phyloP scores from a whole-genome alignment of 2,329 filamentous ascomycete species.

The Hypoxylon sp. region DNA sequence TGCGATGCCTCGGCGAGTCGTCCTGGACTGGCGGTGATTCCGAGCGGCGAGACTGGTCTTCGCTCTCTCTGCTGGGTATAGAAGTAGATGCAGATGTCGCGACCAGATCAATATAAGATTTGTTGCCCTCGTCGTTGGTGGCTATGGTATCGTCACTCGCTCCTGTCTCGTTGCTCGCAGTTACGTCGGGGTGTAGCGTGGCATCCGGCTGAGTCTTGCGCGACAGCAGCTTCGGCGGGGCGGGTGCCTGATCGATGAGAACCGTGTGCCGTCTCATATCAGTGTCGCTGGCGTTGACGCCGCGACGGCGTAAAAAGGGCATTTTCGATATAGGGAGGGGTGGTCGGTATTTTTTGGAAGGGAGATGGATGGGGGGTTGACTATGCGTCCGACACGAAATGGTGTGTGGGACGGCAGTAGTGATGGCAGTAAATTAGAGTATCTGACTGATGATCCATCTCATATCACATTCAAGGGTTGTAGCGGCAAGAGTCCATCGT shows the following conservation, averaged over 20 bases:
- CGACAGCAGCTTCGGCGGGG: constrained; percentile 25
- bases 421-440: constrained; percentile 14
- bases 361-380: constrained; percentile 24
- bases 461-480: constrained; percentile 43
- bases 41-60: constrained; percentile 49
- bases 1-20: constrained; percentile 63
- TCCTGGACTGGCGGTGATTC: constrained; percentile 62
- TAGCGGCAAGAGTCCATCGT: constrained; percentile 42
- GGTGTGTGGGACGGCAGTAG: constrained; percentile 16
- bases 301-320: constrained; percentile 69
- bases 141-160: constrained; percentile 1
- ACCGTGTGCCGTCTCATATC: constrained; percentile 64
- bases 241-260: constrained; percentile 42
- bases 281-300: constrained; percentile 65
- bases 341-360: constrained; percentile 21
- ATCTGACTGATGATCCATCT: constrained; percentile 34
- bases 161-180: constrained; percentile 21
- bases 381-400: constrained; percentile 27
- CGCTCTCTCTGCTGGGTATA: constrained; percentile 35
- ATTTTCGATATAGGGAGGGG: constrained; percentile 49
- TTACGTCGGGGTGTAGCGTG: constrained; percentile 32
- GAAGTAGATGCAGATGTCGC: constrained; percentile 29
- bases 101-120: constrained; percentile 35
- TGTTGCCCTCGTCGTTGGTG: constrained; percentile 30
- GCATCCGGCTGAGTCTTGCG: constrained; percentile 35